Evolutionary conservation across 2,329 filamentous ascomycete species (phyloP).

Genomic region (Arthrobotrys sinensis): DNA sequence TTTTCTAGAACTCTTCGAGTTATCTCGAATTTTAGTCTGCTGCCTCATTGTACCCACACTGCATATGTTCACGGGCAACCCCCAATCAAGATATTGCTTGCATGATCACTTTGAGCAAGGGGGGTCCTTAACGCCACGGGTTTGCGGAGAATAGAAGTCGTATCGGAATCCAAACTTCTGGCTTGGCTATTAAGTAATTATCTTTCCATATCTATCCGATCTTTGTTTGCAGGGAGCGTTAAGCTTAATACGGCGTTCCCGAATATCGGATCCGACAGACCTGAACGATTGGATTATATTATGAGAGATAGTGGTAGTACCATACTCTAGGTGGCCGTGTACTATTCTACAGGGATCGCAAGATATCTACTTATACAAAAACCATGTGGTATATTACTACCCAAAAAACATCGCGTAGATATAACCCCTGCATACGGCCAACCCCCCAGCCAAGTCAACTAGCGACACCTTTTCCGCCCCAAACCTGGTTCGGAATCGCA

Average conservation of each 20-base stretch:
- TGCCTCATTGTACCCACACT: not conserved
- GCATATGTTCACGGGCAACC: not conserved
- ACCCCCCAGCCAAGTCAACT: constrained; percentile 7
- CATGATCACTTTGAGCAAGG: constrained; percentile 10
- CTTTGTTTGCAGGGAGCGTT: not conserved
- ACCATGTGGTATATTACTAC: not conserved
- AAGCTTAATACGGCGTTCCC: not conserved
- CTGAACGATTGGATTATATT: not conserved
- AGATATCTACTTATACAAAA: not conserved
- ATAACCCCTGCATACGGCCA: not conserved
- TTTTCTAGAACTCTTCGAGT: not conserved
- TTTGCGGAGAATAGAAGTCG: not conserved
- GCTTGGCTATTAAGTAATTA: constrained; percentile 20
- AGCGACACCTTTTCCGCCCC: not conserved
- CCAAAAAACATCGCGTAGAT: constrained; percentile 17
- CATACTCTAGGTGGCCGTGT: not conserved
- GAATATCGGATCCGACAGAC: not conserved
- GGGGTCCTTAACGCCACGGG: not conserved
- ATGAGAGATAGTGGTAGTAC: constrained; percentile 22
- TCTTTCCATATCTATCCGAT: not conserved
- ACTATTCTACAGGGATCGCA: not conserved
- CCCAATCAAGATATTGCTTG: not conserved
- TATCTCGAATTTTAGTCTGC: not conserved
- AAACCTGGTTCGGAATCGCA: constrained; percentile 12
- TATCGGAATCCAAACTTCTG: not conserved